Conservation (phyloP, 225 moss, liverwort and hornwort genomes). For the Polytrichum commune region DNA sequence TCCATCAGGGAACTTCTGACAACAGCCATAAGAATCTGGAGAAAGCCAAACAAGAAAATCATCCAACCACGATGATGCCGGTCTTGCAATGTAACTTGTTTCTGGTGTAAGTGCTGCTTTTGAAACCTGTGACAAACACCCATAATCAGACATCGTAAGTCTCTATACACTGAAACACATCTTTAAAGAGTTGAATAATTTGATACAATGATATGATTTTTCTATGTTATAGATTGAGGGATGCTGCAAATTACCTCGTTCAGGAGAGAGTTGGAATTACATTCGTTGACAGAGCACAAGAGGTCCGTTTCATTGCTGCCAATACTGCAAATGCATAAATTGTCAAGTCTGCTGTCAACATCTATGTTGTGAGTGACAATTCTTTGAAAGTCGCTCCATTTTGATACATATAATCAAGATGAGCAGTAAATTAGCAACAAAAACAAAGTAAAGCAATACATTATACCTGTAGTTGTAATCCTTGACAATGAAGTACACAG, state of each 20-base stretch:
- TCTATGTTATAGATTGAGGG: not conserved
- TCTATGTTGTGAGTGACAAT: not conserved
- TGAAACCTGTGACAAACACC: conserved; percentile 51
- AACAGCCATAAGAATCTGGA: conserved; percentile 89
- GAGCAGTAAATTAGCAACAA: not conserved
- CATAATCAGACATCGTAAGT: not conserved
- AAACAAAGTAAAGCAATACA: not conserved
- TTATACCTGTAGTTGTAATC: conserved; percentile 54
- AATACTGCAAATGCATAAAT: conserved; percentile 22
- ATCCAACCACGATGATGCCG: conserved; percentile 91
- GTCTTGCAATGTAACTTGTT: conserved; percentile 73
- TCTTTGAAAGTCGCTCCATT: not conserved
- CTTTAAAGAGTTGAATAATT: no score
- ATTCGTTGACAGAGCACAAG: conserved; percentile 79
- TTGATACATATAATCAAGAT: no score
- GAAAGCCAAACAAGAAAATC: conserved; percentile 95
- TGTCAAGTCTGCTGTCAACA: not conserved
- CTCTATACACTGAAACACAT: no score
- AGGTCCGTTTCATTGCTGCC: conserved; percentile 71
- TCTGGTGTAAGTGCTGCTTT: conserved; percentile 70
- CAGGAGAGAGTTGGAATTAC: conserved; percentile 68
- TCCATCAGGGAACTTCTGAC: conserved; percentile 76
- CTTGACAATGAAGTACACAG: conserved; percentile 51
- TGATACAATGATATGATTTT: no score
- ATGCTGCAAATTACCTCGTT: conserved; percentile 61